phyloP scores from a whole-genome alignment of 2,329 filamentous ascomycete species.

The Monilinia aucupariae region DNA sequence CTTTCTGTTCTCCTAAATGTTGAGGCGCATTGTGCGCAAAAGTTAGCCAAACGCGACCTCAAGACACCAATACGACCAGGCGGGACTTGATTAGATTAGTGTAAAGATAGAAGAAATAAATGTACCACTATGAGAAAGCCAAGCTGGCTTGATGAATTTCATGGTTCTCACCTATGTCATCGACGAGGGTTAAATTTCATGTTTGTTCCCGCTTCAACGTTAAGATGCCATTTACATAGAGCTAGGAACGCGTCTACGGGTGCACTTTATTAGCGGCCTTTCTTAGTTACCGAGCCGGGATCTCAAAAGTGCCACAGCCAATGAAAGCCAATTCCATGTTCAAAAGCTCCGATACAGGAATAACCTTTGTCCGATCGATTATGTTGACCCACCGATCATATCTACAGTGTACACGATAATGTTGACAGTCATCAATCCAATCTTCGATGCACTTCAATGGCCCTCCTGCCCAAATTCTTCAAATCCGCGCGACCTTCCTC shows the following conservation, averaged over 20 bases:
- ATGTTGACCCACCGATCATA: not conserved
- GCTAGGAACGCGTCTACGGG: constrained; percentile 17
- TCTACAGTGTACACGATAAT: no score
- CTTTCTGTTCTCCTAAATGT: constrained; percentile 78
- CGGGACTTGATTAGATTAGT: not conserved
- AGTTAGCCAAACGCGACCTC: constrained; percentile 25
- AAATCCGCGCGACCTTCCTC: constrained; percentile 49
- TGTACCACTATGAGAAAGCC: constrained; percentile 87
- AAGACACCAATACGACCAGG: not conserved
- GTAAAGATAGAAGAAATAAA: constrained; percentile 20
- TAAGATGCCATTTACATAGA: constrained; percentile 13
- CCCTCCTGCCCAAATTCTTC: constrained; percentile 44
- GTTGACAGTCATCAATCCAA: no score
- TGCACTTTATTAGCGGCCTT: constrained; percentile 2
- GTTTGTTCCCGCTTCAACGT: constrained; percentile 22
- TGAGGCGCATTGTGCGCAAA: constrained; percentile 28
- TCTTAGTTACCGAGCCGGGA: not conserved
- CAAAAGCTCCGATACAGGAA: not conserved
- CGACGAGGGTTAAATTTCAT: constrained; percentile 28
- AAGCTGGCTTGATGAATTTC: constrained; percentile 90
- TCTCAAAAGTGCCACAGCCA: not conserved
- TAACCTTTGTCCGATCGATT: not conserved
- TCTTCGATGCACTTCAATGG: not conserved
- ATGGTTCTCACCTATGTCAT: constrained; percentile 42
- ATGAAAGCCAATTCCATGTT: not conserved